Evolutionary conservation across 805 yeast species (phyloP).

Genomic region (Sugiyamaella marilandica): DNA sequence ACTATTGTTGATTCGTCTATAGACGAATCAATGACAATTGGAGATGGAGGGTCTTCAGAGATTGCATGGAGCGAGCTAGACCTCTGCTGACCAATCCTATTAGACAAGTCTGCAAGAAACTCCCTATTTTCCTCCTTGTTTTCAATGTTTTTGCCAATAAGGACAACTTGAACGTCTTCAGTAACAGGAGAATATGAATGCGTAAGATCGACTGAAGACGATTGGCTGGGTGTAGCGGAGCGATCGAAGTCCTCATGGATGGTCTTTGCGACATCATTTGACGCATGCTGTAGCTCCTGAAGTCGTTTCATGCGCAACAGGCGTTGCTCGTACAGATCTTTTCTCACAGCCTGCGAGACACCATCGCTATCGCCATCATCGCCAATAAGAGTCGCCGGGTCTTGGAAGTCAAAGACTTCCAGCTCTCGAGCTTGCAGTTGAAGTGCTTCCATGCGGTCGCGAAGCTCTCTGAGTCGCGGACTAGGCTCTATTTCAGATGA

Average conservation of each 20-base stretch:
- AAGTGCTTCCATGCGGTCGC: slow-evolving; percentile 80
- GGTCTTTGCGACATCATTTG: slow-evolving; percentile 55
- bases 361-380: slow-evolving; percentile 27
- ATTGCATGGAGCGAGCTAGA: background rate
- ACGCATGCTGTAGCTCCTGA: slow-evolving; percentile 60
- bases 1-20: background rate
- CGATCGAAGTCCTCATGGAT: slow-evolving; percentile 10
- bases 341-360: slow-evolving; percentile 8
- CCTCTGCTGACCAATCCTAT: slow-evolving; percentile 2
- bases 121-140: background rate
- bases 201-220: background rate
- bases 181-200: slow-evolving; percentile 22
- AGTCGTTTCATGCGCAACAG: slow-evolving; percentile 61
- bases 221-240: background rate
- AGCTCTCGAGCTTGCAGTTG: slow-evolving; percentile 81
- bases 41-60: background rate
- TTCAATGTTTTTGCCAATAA: slow-evolving; percentile 19
- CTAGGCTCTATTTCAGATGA: slow-evolving; percentile 64
- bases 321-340: slow-evolving; percentile 51
- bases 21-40: background rate
- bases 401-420: slow-evolving; percentile 79
- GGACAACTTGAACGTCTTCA: slow-evolving; percentile 22
- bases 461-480: slow-evolving; percentile 62
- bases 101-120: slow-evolving; percentile 14
- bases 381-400: slow-evolving; percentile 55